A percentile compares a stretch with the other conserved stretches of the same genome.
Evolutionary conservation across 192 early-diverging fungal genomes (phyloP).

Genomic region (Fimicolochytrium jonesii): DNA sequence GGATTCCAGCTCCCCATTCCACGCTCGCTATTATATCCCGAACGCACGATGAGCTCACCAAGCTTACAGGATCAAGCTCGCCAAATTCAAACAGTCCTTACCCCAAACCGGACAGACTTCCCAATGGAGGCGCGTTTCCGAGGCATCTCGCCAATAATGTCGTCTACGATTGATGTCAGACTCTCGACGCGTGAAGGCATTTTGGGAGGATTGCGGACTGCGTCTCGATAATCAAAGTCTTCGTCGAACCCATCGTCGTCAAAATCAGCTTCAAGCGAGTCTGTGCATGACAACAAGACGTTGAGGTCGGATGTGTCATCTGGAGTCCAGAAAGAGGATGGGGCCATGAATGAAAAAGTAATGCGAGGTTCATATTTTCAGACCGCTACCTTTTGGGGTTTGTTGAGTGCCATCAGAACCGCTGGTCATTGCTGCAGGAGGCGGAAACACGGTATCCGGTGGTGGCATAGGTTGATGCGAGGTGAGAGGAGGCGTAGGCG

Average conservation of each 20-base stretch:
- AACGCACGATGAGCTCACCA: neutral
- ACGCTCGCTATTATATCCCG: conserved; percentile 6
- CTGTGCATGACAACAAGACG: neutral
- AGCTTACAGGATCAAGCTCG: neutral
- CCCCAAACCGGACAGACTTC: conserved; percentile 13
- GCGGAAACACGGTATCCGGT: neutral
- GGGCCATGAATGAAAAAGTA: neutral
- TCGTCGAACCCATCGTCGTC: neutral
- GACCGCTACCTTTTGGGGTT: neutral
- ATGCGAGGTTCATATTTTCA: neutral
- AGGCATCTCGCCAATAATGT: conserved; percentile 9
- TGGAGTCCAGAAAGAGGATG: neutral
- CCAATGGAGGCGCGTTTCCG: neutral
- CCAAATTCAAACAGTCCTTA: neutral
- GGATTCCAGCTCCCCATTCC: conserved; percentile 22
- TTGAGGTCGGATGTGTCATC: neutral
- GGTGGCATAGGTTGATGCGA: no score
- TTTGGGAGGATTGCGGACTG: neutral
- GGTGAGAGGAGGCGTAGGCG: no score
- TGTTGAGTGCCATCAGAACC: neutral
- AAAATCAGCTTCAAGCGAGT: conserved; percentile 14
- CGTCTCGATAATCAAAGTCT: no score
- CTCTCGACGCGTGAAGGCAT: neutral
- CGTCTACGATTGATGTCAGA: conserved; percentile 11
- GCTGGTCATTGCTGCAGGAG: no score